phyloP scores from a whole-genome alignment of 441 rosid genomes.

The Biscutella laevigata region DNA sequence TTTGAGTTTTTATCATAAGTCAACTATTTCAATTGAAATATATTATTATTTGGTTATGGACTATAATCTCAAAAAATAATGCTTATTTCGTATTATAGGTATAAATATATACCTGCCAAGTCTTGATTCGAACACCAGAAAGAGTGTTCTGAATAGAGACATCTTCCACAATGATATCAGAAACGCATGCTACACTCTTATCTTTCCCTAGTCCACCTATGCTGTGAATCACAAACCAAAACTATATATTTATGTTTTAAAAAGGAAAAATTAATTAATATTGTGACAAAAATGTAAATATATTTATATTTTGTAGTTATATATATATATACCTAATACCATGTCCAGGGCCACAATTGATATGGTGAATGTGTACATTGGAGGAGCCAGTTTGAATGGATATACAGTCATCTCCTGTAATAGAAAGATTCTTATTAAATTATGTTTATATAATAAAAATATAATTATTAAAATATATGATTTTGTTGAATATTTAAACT shows the following conservation, averaged over 20 bases:
- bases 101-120: slow-evolving; percentile 87
- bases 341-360: slow-evolving; percentile 82
- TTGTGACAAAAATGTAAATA: no score
- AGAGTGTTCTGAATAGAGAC: slow-evolving; percentile 46
- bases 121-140: slow-evolving; percentile 72
- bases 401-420: slow-evolving; percentile 77
- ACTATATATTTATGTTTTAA: no score
- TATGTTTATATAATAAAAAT: no score
- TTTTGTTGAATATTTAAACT: background rate
- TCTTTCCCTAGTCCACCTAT: slow-evolving; percentile 74
- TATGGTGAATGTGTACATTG: slow-evolving; percentile 60
- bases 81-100: no score
- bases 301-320: no score
- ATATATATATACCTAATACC: slow-evolving; percentile 49
- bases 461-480: background rate
- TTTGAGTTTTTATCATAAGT: no score
- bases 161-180: slow-evolving; percentile 50
- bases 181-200: slow-evolving; percentile 66
- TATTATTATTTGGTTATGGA: no score
- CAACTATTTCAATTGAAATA: no score
- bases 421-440: no score
- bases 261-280: no score
- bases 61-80: no score
- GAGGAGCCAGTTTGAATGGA: slow-evolving; percentile 87
- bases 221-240: slow-evolving; percentile 31